Base-by-base conservation (phyloP, 1,284 basidiomycete species). In the Tilletia horrida region DNA sequence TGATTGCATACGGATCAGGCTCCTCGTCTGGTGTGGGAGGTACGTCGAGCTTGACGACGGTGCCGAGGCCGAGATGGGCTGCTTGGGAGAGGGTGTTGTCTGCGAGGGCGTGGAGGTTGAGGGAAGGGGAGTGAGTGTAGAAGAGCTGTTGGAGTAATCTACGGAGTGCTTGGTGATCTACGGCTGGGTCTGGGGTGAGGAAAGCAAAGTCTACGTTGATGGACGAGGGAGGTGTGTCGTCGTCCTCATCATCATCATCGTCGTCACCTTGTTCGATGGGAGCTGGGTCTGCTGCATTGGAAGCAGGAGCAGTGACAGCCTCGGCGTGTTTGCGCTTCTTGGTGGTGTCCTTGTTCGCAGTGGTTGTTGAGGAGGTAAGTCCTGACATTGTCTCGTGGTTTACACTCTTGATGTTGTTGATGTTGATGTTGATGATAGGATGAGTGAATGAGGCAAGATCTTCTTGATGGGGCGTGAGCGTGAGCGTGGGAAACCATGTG, bases 161-260 rank as follows among this genome's bases (percentile, higher is more conserved):
- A 65, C 76, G 77, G 27, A 81, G 64, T 8, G 79, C 78, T 47
- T 71, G 76, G 29, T 71, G 73, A 64, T 81, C 79, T 63, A 76
- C 73, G 45, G 69, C 67, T 9, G 78, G 78, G 6, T 78, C 70
- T 3, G 68, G 70, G 29, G 55, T 59, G 55, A 59, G 55, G 42
- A 80, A 81, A 69, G 79, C 76, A 61, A 81, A 81, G 63, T 77
- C 74, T 67, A 81, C 79, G 67, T 81, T 79, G 74, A 81, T 78
- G 40, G 78, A 75, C 62, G 57, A n/a, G 11, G 55, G 55, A 7
- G 23, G 18, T 3, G 29, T 21, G 55, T 59, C 55, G 27, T 59
- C 55, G 55, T 59, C 55, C 27, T 59, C 55, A 16, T 62, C 61
- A 9, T 59, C 55, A 13, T 59, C 55, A 13, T 59, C 55, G 14